phyloP scores from a whole-genome alignment of 257 asterid species.

The Solanum bulbocastanum region DNA sequence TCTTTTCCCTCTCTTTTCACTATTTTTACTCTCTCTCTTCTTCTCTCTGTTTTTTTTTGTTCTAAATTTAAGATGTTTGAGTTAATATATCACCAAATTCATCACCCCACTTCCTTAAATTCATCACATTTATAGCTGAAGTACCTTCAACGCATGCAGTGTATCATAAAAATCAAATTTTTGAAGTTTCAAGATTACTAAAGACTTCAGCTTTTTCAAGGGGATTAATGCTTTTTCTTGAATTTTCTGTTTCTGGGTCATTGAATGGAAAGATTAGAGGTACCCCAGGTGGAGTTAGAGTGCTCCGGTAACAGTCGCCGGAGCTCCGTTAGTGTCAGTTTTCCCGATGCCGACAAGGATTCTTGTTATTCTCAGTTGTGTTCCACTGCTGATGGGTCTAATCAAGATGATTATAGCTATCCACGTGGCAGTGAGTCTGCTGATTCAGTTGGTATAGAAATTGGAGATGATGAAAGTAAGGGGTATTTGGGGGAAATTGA shows the following conservation, averaged over 20 bases:
- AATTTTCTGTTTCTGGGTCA: neutral
- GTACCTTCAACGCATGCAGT: neutral
- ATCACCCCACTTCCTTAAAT: neutral
- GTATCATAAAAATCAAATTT: neutral
- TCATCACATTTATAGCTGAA: neutral
- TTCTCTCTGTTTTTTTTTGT: neutral
- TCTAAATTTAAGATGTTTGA: neutral
- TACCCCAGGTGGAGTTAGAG: neutral
- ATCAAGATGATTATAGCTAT: conserved; percentile 20
- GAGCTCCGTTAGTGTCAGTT: conserved; percentile 36
- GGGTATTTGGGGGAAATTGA: conserved; percentile 24
- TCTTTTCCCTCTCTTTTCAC: neutral
- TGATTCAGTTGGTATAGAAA: conserved; percentile 34
- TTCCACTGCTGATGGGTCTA: conserved; percentile 53
- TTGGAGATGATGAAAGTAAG: conserved; percentile 19
- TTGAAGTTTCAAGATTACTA: neutral
- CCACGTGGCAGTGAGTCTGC: conserved; percentile 13
- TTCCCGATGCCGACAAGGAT: conserved; percentile 67
- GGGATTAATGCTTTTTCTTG: neutral
- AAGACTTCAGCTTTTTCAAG: neutral
- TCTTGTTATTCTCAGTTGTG: conserved; percentile 66
- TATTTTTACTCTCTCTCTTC: neutral
- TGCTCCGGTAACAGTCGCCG: neutral
- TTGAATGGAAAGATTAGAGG: neutral
- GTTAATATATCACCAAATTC: neutral